These are phyloP conservation scores for Mrakia frigida DNA, from an alignment of 768 basidiomycete species.

Conservation along the genomic window DNA sequence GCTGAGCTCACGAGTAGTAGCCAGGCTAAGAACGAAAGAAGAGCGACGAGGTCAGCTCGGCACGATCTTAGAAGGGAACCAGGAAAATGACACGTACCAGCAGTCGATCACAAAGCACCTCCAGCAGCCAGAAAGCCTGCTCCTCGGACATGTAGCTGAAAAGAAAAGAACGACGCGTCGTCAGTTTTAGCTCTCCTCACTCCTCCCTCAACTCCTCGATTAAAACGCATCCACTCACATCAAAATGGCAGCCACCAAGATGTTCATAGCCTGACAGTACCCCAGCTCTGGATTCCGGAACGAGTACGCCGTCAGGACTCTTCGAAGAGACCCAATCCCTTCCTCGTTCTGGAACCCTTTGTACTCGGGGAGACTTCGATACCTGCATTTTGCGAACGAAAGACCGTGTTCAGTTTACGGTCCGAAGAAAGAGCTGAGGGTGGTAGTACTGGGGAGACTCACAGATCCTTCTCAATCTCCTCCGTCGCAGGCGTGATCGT, in stretches of 20 bases:
- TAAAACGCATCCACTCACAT: conserved; percentile 38
- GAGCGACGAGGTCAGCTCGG: neutral
- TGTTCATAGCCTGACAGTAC: conserved; percentile 98
- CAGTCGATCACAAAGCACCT: conserved; percentile 88
- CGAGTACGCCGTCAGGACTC: conserved; percentile 91
- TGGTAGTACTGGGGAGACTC: conserved; percentile 41
- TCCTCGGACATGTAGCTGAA: conserved; percentile 96
- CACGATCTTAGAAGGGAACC: neutral
- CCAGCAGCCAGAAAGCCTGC: conserved; percentile 84
- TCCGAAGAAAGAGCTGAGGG: no score
- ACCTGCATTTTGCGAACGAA: conserved; percentile 48
- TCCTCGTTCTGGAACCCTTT: conserved; percentile 88
- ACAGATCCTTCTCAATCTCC: conserved; percentile 97
- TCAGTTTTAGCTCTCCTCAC: neutral
- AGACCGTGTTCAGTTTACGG: no score
- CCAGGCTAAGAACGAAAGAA: neutral
- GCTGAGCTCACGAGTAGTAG: conserved; percentile 23
- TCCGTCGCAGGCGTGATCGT: conserved; percentile 65
- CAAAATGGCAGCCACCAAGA: conserved; percentile 56
- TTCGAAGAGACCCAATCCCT: conserved; percentile 74
- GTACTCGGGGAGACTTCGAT: conserved; percentile 92
- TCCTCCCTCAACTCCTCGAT: neutral
- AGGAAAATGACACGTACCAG: conserved; percentile 82
- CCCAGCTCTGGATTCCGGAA: conserved; percentile 71
- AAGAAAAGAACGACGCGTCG: neutral